Conservation (phyloP, 1,139 yeast genomes). For the Zygoascus sp. region DNA sequence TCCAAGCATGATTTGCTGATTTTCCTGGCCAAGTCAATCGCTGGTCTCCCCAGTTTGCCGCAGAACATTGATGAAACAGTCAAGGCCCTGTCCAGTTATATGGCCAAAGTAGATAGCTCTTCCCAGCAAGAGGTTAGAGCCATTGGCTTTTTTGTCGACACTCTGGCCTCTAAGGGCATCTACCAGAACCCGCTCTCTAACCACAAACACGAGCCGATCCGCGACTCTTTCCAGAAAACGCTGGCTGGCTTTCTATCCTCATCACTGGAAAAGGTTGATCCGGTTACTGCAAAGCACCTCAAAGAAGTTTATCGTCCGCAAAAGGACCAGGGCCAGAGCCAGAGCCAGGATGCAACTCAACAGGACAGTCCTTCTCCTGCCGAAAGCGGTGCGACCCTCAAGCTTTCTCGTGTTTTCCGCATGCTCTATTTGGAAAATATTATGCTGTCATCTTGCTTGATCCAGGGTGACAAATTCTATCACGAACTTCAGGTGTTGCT, state of each 20-base stretch:
- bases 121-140: constrained; percentile 7
- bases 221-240: constrained; percentile 3
- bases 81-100: constrained; percentile 13
- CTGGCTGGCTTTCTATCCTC: constrained; percentile 10
- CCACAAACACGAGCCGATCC: background rate
- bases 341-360: background rate
- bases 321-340: no score
- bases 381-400: constrained; percentile 10
- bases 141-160: constrained; percentile 4
- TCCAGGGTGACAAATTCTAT: constrained; percentile 25
- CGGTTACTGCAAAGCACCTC: constrained; percentile 4
- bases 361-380: background rate
- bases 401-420: constrained; percentile 28
- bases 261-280: constrained; percentile 8
- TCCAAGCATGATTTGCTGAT: constrained; percentile 14
- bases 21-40: constrained; percentile 16
- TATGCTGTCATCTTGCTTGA: constrained; percentile 26
- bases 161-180: background rate
- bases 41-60: constrained; percentile 10
- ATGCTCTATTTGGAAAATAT: constrained; percentile 35
- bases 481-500: constrained; percentile 30
- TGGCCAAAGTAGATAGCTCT: constrained; percentile 8
- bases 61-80: constrained; percentile 11
- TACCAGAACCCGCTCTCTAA: background rate
- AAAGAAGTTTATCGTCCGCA: background rate